Conservation (phyloP, 768 basidiomycete species). For the Mycena kentingensis region DNA sequence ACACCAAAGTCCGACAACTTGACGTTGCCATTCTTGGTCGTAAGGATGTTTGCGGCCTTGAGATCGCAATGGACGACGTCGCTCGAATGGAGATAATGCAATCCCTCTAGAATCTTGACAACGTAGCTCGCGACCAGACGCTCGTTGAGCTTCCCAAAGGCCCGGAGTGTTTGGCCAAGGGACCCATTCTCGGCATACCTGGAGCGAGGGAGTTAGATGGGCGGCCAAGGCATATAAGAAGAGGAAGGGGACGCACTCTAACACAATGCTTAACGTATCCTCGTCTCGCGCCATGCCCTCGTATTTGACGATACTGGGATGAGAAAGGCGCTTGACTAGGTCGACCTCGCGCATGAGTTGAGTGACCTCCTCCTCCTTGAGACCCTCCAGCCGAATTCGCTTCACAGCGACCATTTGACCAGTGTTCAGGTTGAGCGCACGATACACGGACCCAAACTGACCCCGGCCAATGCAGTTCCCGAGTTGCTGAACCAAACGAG, state of each 20-base stretch:
- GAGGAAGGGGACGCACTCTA: constrained; percentile 69
- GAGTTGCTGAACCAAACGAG: constrained; percentile 67
- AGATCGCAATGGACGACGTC: constrained; percentile 97
- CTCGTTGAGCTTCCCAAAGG: constrained; percentile 94
- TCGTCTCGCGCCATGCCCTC: constrained; percentile 93
- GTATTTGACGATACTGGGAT: constrained; percentile 97
- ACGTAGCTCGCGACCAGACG: constrained; percentile 90
- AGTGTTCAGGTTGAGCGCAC: constrained; percentile 89
- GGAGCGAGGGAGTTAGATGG: constrained; percentile 21
- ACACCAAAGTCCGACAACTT: constrained; percentile 98
- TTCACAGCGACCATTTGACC: constrained; percentile 99
- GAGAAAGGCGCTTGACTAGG: constrained; percentile 84
- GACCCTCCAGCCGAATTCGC: constrained; percentile 85
- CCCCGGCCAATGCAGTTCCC: constrained; percentile 97
- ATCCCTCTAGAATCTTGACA: constrained; percentile 93
- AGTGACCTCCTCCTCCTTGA: constrained; percentile 87
- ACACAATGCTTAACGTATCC: constrained; percentile 85
- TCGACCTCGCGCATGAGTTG: constrained; percentile 95
- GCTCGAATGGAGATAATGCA: constrained; percentile 87
- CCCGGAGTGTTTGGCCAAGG: constrained; percentile 87
- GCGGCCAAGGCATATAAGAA: constrained; percentile 8
- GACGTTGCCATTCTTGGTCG: constrained; percentile 96
- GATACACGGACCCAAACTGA: constrained; percentile 95
- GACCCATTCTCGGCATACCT: constrained; percentile 98
- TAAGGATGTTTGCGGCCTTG: constrained; percentile 98